phyloP scores from a whole-genome alignment of 2,329 filamentous ascomycete species.

The Magnaporthiopsis poae region DNA sequence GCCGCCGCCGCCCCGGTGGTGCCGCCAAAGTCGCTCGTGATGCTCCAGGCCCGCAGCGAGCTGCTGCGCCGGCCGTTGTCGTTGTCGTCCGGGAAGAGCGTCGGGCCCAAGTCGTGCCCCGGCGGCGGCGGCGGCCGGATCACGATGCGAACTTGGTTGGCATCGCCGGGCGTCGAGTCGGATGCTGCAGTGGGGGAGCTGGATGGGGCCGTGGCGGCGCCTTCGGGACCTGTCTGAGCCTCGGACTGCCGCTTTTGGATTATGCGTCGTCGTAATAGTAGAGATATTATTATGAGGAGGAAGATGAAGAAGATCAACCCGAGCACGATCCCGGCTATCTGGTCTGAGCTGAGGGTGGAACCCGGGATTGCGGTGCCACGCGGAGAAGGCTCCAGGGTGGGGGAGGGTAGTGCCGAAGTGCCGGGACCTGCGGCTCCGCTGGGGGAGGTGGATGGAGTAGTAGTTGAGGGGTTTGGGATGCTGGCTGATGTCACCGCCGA shows the following conservation, averaged over 20 bases:
- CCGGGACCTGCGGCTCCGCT: background rate
- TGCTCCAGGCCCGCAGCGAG: slow-evolving; percentile 18
- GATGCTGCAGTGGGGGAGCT: slow-evolving; percentile 8
- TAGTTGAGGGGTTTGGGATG: background rate
- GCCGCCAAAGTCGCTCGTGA: slow-evolving; percentile 22
- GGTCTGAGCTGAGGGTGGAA: slow-evolving; percentile 15
- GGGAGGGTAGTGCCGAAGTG: background rate
- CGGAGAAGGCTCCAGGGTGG: background rate
- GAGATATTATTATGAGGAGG: slow-evolving; percentile 15
- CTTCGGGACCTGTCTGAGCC: slow-evolving; percentile 5
- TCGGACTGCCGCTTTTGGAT: slow-evolving; percentile 21
- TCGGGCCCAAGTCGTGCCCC: slow-evolving; percentile 14
- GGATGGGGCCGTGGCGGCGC: slow-evolving; percentile 3
- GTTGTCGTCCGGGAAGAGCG: slow-evolving; percentile 12
- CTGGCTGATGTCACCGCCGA: background rate
- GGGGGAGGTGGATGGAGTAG: background rate
- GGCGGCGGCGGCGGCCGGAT: slow-evolving; percentile 20
- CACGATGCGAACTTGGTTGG: slow-evolving; percentile 22
- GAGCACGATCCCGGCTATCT: slow-evolving; percentile 21
- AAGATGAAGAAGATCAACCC: slow-evolving; percentile 18
- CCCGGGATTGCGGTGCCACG: background rate
- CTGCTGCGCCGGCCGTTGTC: slow-evolving; percentile 10
- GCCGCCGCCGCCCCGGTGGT: slow-evolving; percentile 12
- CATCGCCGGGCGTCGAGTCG: slow-evolving; percentile 12
- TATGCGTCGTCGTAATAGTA: slow-evolving; percentile 16